phyloP scores from a whole-genome alignment of 2,329 filamentous ascomycete genomes.

The Lachnellula hyalina region DNA sequence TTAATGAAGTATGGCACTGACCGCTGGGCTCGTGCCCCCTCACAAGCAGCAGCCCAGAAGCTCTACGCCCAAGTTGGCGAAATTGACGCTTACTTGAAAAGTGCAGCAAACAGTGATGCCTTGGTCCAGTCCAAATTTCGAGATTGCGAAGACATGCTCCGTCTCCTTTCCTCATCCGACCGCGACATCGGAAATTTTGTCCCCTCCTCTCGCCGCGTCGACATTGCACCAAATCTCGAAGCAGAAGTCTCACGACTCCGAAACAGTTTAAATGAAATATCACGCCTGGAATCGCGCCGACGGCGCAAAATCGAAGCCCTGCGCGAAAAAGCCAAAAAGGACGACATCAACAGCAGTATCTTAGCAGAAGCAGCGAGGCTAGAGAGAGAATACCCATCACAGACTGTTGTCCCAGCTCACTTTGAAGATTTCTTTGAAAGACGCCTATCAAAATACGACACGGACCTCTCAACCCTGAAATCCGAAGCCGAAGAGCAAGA shows the following conservation, averaged over 20 bases:
- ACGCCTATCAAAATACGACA: constrained; percentile 74
- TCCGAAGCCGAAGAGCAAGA: constrained; percentile 75
- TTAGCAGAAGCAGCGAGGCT: constrained; percentile 77
- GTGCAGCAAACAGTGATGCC: constrained; percentile 60
- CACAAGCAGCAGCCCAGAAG: constrained; percentile 56
- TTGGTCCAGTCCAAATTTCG: constrained; percentile 67
- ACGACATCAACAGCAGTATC: constrained; percentile 85
- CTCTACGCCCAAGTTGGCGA: constrained; percentile 44
- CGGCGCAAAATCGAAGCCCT: constrained; percentile 74
- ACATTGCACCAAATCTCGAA: constrained; percentile 76
- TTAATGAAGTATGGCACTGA: constrained; percentile 79
- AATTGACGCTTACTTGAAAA: constrained; percentile 81
- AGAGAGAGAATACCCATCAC: constrained; percentile 80
- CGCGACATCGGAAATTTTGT: constrained; percentile 82
- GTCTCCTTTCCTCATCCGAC: constrained; percentile 72
- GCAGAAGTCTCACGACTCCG: constrained; percentile 72
- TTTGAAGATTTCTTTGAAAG: constrained; percentile 90
- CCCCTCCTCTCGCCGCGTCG: constrained; percentile 73
- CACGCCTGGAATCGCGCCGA: constrained; percentile 73
- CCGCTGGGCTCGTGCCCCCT: constrained; percentile 69
- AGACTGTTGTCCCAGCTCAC: constrained; percentile 77
- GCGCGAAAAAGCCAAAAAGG: constrained; percentile 71
- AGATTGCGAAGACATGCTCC: constrained; percentile 68
- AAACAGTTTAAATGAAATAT: constrained; percentile 77
- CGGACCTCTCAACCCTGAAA: constrained; percentile 64